Base-by-base conservation (phyloP, 257 asterid species). In the Nicotiana benthamiana region DNA sequence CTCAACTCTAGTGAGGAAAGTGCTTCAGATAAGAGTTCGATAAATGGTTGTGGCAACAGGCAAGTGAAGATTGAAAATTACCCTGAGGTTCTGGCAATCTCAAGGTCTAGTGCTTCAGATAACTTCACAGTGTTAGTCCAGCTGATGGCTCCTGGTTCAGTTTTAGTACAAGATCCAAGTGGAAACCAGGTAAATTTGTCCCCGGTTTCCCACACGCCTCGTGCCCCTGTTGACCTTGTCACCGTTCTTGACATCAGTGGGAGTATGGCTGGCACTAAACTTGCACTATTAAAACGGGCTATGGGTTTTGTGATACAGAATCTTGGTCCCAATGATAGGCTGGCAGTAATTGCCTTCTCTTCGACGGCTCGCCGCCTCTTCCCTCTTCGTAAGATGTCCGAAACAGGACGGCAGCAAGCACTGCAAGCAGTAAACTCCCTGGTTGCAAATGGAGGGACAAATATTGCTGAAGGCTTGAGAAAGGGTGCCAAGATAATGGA, bases 191-290 rank as follows among this genome's bases (percentile, higher is more conserved):
- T 84, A 0, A 84, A 82, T 26, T 16, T 85, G 63, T 86, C 91
- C 48, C 82, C 77, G 34, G 80, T 88, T 79, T 80, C 92, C 53
- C 94, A 84, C 28, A 79, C 88, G 0, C 87, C 95, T 51, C 99
- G 98, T 54, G 97, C 97, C 3, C 95, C 98, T 1, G 97, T 96
- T 75, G 99, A 96, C 87, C 95, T 96, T n/a, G 98, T 92, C 53
- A 96, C 99, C 0, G 97, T 96, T 88, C 97, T 96, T 72, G 99
- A 96, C 82, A 93, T 90, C 46, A 96, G 99, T 48, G 99, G 99
- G 72, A 96, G 98, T 89, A 96, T 96, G 99, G 98, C 98, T 1
- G 99, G 99, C 26, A 94, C 98, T 2, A 96, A 96, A 90, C 97
- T 96, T 4, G 98, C 98, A 0, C 59, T 96, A 83, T 89, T 96